Conservation (phyloP, 2,329 filamentous ascomycete species). For the Aspergillus sojae region DNA sequence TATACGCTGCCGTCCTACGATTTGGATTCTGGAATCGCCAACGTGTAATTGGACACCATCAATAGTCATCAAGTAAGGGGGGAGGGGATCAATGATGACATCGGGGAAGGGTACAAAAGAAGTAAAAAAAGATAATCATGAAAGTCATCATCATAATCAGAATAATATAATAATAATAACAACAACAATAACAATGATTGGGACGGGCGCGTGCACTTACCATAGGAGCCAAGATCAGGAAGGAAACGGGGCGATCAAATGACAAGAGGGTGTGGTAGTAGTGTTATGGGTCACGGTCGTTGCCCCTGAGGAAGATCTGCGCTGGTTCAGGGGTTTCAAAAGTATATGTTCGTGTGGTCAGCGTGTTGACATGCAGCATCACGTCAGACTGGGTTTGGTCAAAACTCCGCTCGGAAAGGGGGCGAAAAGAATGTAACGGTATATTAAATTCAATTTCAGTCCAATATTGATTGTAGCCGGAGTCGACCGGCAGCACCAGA, state of each 20-base stretch:
- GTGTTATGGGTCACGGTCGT: not conserved
- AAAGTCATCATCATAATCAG: not conserved
- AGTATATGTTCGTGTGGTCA: not conserved
- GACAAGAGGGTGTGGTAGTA: not conserved
- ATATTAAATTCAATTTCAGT: not conserved
- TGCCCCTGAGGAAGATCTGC: conserved; percentile 11
- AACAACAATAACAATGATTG: not conserved
- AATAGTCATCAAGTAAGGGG: not conserved
- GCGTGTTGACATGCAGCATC: conserved; percentile 1
- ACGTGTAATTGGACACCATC: not conserved
- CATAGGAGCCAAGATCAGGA: not conserved
- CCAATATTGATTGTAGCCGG: not conserved
- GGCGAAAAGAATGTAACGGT: not conserved
- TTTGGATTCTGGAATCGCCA: not conserved
- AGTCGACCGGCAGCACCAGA: not conserved
- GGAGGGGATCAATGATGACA: not conserved
- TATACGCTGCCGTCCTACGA: not conserved
- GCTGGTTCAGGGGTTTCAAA: conserved; percentile 7
- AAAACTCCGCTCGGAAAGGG: not conserved
- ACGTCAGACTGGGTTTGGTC: not conserved
- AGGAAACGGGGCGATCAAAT: conserved; percentile 10
- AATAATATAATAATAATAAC: not conserved
- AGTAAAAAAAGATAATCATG: not conserved
- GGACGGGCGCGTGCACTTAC: not conserved
- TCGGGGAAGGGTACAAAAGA: not conserved